phyloP scores from a whole-genome alignment of 345 rosid species.

The Geranium rotundifolium region DNA sequence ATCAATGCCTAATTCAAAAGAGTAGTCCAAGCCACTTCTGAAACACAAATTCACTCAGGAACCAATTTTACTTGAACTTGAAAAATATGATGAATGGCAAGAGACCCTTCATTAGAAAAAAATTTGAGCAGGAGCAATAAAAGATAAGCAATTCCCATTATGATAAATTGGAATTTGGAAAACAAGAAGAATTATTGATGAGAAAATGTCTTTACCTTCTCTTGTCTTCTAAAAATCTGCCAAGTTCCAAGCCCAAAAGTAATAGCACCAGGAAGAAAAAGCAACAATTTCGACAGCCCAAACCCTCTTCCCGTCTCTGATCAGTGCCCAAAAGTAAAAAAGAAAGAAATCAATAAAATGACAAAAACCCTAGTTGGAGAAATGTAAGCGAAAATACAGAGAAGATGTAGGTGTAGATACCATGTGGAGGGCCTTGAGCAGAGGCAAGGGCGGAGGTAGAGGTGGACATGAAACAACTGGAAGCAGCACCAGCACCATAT shows the following conservation, averaged over 20 bases:
- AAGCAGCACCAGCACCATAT: not conserved
- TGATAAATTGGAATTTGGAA: not conserved
- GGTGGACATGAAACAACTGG: not conserved
- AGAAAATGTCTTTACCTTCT: slow-evolving; percentile 40
- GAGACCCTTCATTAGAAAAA: not conserved
- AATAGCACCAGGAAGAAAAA: slow-evolving; percentile 84
- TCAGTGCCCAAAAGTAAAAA: not conserved
- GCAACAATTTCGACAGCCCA: slow-evolving; percentile 51
- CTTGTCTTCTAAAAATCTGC: slow-evolving; percentile 89
- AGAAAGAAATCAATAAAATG: not conserved
- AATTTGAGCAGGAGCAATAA: not conserved
- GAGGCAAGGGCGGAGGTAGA: not conserved
- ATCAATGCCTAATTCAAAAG: not conserved
- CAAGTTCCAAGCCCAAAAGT: slow-evolving; percentile 96
- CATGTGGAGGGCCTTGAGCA: not conserved
- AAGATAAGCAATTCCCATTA: not conserved
- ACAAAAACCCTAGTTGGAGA: not conserved
- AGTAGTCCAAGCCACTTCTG: not conserved
- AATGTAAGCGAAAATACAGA: not conserved
- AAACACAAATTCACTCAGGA: not conserved
- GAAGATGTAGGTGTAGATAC: not conserved
- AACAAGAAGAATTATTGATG: not conserved
- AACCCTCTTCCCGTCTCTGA: slow-evolving; percentile 18
- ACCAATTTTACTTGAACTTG: not conserved
- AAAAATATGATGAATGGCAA: not conserved